phyloP scores from a whole-genome alignment of 2,329 filamentous ascomycete genomes.

The Nothophoma quercina region DNA sequence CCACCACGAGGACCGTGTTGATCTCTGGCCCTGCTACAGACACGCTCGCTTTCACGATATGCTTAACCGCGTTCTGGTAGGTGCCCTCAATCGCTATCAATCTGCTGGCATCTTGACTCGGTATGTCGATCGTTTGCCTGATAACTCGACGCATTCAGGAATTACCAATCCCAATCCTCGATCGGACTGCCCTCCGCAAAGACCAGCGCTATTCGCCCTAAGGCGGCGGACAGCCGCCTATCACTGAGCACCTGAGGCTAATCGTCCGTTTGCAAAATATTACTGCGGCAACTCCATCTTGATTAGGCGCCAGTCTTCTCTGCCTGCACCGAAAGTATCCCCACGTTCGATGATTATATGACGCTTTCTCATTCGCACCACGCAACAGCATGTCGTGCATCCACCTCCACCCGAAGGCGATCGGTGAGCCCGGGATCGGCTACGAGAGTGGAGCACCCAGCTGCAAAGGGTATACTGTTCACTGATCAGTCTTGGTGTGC shows the following conservation, averaged over 20 bases:
- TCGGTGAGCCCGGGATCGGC: conserved; percentile 2
- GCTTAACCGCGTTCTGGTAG: background rate
- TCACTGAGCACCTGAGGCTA: background rate
- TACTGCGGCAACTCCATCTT: background rate
- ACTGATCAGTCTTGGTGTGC: conserved; percentile 14
- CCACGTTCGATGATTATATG: background rate
- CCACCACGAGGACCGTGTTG: background rate
- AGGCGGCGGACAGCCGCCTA: background rate
- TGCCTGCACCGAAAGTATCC: background rate
- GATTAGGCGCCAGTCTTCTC: background rate
- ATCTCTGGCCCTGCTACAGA: background rate
- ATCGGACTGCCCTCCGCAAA: conserved; percentile 1
- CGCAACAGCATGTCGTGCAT: conserved; percentile 5
- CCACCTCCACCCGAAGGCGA: background rate
- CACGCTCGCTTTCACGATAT: background rate
- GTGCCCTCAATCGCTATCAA: background rate
- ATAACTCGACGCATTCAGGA: background rate
- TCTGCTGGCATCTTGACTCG: conserved; percentile 1
- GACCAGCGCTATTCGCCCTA: background rate
- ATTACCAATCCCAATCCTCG: background rate
- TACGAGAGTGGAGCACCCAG: conserved; percentile 12
- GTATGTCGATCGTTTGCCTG: background rate
- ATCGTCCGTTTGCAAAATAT: background rate
- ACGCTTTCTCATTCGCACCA: conserved; percentile 3
- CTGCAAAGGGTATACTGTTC: background rate